Percentiles rank a stretch among this genome's conserved stretches.
phyloP scores from a whole-genome alignment of 2,329 filamentous ascomycete genomes.

The Penicillium vulpinum region DNA sequence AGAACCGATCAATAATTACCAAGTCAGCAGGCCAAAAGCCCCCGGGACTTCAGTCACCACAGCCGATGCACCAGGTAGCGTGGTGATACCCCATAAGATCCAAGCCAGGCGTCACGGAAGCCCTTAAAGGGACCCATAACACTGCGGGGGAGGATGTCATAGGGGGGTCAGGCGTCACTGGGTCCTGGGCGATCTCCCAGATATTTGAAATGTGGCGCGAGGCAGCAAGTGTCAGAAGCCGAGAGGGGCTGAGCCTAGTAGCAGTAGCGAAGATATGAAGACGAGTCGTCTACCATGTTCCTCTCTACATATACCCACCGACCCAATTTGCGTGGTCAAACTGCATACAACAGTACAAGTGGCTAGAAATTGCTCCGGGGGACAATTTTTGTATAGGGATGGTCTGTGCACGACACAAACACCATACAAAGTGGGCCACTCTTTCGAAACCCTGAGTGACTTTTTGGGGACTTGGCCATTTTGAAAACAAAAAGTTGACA shows the following conservation, averaged over 20 bases:
- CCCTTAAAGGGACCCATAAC: neutral
- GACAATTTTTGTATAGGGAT: neutral
- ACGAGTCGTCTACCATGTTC: neutral
- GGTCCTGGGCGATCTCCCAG: neutral
- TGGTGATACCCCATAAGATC: neutral
- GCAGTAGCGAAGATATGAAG: neutral
- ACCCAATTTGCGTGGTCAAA: neutral
- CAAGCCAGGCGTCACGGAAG: neutral
- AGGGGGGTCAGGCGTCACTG: neutral
- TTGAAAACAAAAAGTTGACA: neutral
- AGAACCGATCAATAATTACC: neutral
- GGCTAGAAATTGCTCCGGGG: constrained; percentile 1
- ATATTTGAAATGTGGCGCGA: neutral
- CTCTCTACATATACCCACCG: neutral
- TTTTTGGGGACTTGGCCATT: neutral
- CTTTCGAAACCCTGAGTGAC: neutral
- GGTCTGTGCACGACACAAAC: neutral
- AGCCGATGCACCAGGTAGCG: neutral
- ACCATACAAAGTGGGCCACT: neutral
- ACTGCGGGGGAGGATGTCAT: neutral
- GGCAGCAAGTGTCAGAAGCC: neutral
- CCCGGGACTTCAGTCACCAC: no score
- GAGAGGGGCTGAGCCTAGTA: neutral
- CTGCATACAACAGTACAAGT: neutral
- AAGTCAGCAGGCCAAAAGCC: neutral